A percentile compares a stretch with the other conserved stretches of the same genome.
Conservation (phyloP, 306 rosid genomes). For the Cyamopsis tetragonoloba region DNA sequence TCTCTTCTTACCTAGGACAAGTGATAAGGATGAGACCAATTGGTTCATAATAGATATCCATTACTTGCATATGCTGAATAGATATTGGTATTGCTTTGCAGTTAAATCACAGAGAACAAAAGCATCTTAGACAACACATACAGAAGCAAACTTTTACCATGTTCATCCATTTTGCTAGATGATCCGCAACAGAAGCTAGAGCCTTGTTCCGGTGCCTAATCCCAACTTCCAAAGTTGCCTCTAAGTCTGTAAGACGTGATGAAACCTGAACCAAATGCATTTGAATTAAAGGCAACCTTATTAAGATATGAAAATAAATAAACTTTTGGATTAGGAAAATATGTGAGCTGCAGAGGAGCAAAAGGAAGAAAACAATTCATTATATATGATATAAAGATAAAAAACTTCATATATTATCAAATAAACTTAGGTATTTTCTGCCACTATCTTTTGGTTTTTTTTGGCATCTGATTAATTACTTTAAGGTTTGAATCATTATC, state of each 20-base stretch:
- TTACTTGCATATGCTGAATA: background rate
- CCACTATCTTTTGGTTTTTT: background rate
- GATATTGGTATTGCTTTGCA: background rate
- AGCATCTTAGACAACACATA: slow-evolving; percentile 5
- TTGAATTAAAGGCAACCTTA: too few species aligned
- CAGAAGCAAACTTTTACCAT: slow-evolving; percentile 52
- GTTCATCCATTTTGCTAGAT: slow-evolving; percentile 68
- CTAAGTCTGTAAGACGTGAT: slow-evolving; percentile 78
- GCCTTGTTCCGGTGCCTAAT: slow-evolving; percentile 77
- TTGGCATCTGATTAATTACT: background rate
- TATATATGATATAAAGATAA: too few species aligned
- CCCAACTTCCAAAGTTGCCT: slow-evolving; percentile 82
- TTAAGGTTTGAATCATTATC: background rate
- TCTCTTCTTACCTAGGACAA: slow-evolving; percentile 76
- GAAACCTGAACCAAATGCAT: slow-evolving; percentile 67
- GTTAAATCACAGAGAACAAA: background rate
- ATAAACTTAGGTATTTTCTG: slow-evolving; percentile 40
- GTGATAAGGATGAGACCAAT: slow-evolving; percentile 27
- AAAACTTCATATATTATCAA: too few species aligned
- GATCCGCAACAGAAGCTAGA: slow-evolving; percentile 58
- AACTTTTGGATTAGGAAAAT: too few species aligned
- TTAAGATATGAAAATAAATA: too few species aligned
- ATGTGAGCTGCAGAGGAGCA: too few species aligned
- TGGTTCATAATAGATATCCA: slow-evolving; percentile 22
- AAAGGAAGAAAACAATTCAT: too few species aligned